These are phyloP conservation scores for Saccharomycopsis fodiens DNA, from an alignment of 805 yeast species.

Conservation along the genomic window DNA sequence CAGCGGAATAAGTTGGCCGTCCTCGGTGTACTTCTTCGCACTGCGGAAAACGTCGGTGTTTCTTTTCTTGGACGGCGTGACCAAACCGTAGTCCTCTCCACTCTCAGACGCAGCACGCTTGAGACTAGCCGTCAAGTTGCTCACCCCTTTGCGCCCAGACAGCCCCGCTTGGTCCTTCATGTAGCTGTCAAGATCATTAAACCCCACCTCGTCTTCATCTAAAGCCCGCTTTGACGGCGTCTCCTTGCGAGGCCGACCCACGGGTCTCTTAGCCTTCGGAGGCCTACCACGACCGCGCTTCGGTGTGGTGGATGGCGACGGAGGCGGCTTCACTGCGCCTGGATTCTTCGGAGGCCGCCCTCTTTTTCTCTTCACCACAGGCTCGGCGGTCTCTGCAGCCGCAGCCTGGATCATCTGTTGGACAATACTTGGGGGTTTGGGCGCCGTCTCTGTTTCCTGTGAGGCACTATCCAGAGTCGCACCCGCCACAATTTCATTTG, in stretches of 20 bases:
- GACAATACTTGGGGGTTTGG: too few relatives aligned
- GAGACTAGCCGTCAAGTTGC: background rate
- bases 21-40: background rate
- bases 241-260: background rate
- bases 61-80: constrained; percentile 3
- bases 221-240: constrained; percentile 12
- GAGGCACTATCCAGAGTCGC: background rate
- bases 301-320: too few relatives aligned
- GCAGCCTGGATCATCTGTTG: background rate
- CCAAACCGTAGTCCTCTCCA: background rate
- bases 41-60: background rate
- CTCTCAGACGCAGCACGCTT: background rate
- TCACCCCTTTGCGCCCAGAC: background rate
- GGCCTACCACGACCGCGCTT: background rate
- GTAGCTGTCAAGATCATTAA: background rate
- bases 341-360: background rate
- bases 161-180: background rate
- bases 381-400: background rate
- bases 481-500: background rate
- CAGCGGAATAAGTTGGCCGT: background rate
- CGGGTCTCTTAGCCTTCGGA: background rate
- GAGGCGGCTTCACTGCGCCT: background rate
- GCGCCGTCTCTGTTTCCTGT: too few relatives aligned
- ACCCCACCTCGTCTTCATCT: constrained; percentile 11
- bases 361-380: background rate